phyloP scores from a whole-genome alignment of 2,329 filamentous ascomycete genomes.

The Salinomyces thailandicus region DNA sequence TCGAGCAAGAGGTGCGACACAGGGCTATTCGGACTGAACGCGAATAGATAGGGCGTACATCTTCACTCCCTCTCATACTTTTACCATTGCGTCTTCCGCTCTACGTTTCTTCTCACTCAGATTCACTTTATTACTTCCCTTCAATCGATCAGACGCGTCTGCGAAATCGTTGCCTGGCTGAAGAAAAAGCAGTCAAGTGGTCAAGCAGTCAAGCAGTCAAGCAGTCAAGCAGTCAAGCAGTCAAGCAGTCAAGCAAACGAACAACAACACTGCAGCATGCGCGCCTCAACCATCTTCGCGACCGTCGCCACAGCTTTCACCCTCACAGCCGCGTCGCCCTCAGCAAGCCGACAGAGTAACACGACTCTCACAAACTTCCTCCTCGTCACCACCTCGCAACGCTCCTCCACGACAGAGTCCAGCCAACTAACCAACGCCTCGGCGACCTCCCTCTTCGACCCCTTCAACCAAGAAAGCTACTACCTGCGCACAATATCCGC shows the following conservation, averaged over 20 bases:
- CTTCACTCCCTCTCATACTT: neutral
- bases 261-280: conserved; percentile 1
- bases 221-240: too few relatives aligned
- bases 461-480: conserved; percentile 25
- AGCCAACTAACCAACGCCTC: conserved; percentile 27
- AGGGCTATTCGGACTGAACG: too few relatives aligned
- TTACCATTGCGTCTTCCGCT: neutral
- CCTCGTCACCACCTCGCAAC: conserved; percentile 31
- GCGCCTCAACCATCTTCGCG: conserved; percentile 1
- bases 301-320: conserved; percentile 3
- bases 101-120: neutral
- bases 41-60: neutral
- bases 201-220: too few relatives aligned
- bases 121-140: neutral
- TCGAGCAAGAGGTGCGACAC: neutral
- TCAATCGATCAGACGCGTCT: neutral
- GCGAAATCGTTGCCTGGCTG: neutral
- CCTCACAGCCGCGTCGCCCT: conserved; percentile 7
- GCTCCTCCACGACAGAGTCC: conserved; percentile 18
- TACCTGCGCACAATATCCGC: conserved; percentile 29
- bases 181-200: too few relatives aligned
- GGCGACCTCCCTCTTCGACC: conserved; percentile 31
- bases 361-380: conserved; percentile 22
- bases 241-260: too few relatives aligned
- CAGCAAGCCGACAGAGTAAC: conserved; percentile 1